A percentile compares a stretch with the other conserved stretches of the same genome.
phyloP scores from a whole-genome alignment of 257 asterid species.

The Solanum raphanifolium region DNA sequence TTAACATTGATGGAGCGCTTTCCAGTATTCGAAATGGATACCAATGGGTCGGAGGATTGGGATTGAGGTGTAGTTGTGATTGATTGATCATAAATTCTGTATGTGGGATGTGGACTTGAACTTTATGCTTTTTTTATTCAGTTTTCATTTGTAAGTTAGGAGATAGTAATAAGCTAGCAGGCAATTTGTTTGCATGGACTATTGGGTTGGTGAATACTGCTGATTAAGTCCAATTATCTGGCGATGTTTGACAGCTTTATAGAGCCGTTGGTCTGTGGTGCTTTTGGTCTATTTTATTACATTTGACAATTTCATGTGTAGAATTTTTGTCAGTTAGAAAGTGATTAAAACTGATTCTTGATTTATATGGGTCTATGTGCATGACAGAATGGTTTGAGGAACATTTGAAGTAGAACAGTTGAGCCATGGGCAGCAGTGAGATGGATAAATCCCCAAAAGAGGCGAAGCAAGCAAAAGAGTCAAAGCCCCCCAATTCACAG shows the following conservation, averaged over 20 bases:
- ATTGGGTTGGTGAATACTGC: neutral
- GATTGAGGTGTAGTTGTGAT: neutral
- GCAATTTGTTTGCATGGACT: neutral
- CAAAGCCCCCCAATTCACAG: slow-evolving; percentile 62
- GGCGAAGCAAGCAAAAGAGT: slow-evolving; percentile 51
- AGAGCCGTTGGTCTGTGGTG: neutral
- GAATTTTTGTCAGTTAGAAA: neutral
- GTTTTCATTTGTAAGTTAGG: neutral
- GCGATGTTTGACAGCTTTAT: neutral
- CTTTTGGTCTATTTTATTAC: neutral
- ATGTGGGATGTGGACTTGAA: neutral
- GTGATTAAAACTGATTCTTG: neutral
- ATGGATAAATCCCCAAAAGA: slow-evolving; percentile 63
- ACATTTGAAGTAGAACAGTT: slow-evolving; percentile 13
- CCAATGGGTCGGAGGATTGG: neutral
- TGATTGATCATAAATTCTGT: neutral
- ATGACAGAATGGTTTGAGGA: slow-evolving; percentile 30
- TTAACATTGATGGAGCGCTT: neutral
- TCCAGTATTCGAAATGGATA: neutral
- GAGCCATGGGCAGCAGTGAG: slow-evolving; percentile 73
- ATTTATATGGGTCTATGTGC: neutral
- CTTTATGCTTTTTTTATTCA: neutral
- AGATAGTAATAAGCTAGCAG: neutral
- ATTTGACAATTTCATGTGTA: neutral
- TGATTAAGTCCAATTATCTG: neutral